Evolutionary conservation across 495 filamentous ascomycete genomes (phyloP), one percentile per base, ranked within the genome.

Genomic region (Chaetomium cochliodes): DNA sequence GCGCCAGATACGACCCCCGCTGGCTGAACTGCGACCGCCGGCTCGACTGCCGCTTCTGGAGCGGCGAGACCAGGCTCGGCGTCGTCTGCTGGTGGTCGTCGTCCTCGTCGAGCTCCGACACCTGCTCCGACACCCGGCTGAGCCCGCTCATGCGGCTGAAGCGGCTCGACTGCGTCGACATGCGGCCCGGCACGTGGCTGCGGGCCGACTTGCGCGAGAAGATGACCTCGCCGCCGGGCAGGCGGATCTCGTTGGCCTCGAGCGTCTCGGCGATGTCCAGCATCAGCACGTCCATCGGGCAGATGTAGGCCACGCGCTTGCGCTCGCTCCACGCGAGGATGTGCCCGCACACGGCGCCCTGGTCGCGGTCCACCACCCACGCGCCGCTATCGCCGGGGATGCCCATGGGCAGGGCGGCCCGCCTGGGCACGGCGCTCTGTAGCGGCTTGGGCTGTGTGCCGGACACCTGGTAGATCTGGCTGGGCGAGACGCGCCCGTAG

Each of bases 381-480:
- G 93, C 92, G 18, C 93, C 93, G 13, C 89, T 93, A 73, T 98
- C 93, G 22, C 93, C 93, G 25, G 91, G 92, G 47, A 92, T 88
- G n/a, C 82, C 82, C 59, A 85, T 77, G 12, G 79, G 68, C 2
- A 70, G 66, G 25, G 59, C 41, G 1, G 66, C 62, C 41, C 65
- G 62, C 47, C 33, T 4, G 41, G n/a, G n/a, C 18, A 25, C 22
- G 5, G 33, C 4, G 20, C 0, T 18, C 23, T 25, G 47, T 8
- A 6, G 42, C 51, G 25, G 47, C n/a, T n/a, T 44, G n/a, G 28
- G 28, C 16, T 56, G 56, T 6, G 67, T 68, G 6, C 73, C 73
- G 0, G 73, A 83, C 50, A 97, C 87, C 68, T 89, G 87, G 80
- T 92, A 97, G 66, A 88, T 92, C 28, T 88, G 87, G 26, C 88